Evolutionary conservation across 768 basidiomycete species (phyloP).

Genomic region (Boletus reticulatus): DNA sequence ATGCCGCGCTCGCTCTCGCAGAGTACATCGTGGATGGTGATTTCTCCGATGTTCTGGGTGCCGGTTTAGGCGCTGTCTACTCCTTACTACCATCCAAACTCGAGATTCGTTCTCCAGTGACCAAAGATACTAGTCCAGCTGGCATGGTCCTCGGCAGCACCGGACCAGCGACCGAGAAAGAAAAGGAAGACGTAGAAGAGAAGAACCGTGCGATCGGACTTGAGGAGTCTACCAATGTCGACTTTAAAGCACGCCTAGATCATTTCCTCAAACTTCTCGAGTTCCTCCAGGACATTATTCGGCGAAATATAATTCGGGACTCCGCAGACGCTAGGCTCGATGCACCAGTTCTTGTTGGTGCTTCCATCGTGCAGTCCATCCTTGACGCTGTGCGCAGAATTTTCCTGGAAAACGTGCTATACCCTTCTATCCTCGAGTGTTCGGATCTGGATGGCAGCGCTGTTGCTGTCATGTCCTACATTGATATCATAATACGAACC

Average conservation of each 20-base stretch:
- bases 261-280: slow-evolving; percentile 89
- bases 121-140: slow-evolving; percentile 37
- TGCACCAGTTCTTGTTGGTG: slow-evolving; percentile 66
- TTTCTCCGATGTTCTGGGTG: slow-evolving; percentile 95
- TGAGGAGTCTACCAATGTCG: slow-evolving; percentile 72
- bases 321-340: slow-evolving; percentile 40
- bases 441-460: slow-evolving; percentile 93
- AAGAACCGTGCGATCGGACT: slow-evolving; percentile 58
- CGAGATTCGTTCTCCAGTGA: slow-evolving; percentile 52
- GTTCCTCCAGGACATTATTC: slow-evolving; percentile 87
- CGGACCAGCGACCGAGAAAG: slow-evolving; percentile 52
- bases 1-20: slow-evolving; percentile 83
- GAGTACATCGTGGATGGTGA: slow-evolving; percentile 97
- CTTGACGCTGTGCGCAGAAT: slow-evolving; percentile 78
- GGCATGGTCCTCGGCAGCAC: slow-evolving; percentile 76
- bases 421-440: slow-evolving; percentile 91
- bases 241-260: slow-evolving; percentile 78
- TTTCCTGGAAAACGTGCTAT: slow-evolving; percentile 91
- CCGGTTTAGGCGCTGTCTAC: slow-evolving; percentile 90
- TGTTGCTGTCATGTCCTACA: slow-evolving; percentile 93
- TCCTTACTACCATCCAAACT: slow-evolving; percentile 88
- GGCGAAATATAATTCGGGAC: slow-evolving; percentile 53
- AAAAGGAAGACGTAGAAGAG: slow-evolving; percentile 58
- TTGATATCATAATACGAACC: slow-evolving; percentile 83
- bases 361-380: slow-evolving; percentile 80